Evolutionary conservation across 306 rosid genomes (phyloP), one percentile per base, ranked within the genome.

Genomic region (Alnus rubra): DNA sequence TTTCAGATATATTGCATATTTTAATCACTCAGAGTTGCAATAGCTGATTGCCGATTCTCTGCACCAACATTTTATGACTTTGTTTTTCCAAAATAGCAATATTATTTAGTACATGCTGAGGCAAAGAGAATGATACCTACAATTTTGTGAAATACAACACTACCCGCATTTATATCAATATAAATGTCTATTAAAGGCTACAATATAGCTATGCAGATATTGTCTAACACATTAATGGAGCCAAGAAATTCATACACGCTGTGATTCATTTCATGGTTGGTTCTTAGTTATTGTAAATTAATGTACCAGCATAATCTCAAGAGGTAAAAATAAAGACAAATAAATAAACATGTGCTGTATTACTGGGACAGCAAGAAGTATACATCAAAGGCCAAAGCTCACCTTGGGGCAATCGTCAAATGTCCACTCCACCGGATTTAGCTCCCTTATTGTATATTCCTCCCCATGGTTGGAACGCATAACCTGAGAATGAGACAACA

Each of bases 401-500:
- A 95, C 98, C 91, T 81, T 90, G 14, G 98, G 98, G 59, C 83
- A 70, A 87, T 83, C 89, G 67, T 73, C 79, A 79, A 53, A 71
- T 76, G 97, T 89, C 98, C 98, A 95, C 63, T 90, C 83, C 48
- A 85, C 83, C 44, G 91, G 89, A 87, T 95, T 95, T 70, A 79
- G 83, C 94, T 91, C 98, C 52, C 78, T 82, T 71, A 90, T 84
- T 16, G 88, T 80, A 82, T 88, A 88, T 54, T 87, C 94, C 50
- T 87, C 89, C 9, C 89, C 90, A 50, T 90, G 98, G 83, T 88
- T 92, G 74, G 94, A 71, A 71, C 88, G 88, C 94, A 92, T 87
- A 75, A 92, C 88, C 98, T 95, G 84, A 60, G 55, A 9, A 31
- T 42, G 80, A 60, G 75, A 71, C 53, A 68, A 74, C 39, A 75